Base-by-base conservation (phyloP, 306 rosid genomes). In the Styphnolobium japonicum region DNA sequence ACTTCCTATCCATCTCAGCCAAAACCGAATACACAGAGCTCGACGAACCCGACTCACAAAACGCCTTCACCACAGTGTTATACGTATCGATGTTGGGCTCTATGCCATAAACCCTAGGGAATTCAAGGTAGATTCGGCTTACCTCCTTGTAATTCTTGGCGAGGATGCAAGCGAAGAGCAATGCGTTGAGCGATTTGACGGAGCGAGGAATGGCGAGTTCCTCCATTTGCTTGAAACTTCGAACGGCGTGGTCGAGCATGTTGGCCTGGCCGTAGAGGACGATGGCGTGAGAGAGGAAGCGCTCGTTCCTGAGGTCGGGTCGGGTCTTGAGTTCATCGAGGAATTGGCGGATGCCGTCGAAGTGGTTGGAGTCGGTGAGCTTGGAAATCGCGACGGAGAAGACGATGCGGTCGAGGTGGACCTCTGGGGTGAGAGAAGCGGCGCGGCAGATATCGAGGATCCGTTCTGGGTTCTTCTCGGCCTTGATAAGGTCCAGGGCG, bases 201-300 rank as follows among this genome's bases (percentile, higher is more conserved):
- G 93, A 71, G 6, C 81, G 93, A 67, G 49, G 61, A 27, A 90
- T 14, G 10, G 82, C 63, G 62, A 89, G 52, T 16, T 87, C 88
- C 0, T 53, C 79, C 75, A 85, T 85, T 58, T 66, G 62, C 51
- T 74, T 57, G 75, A 94, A 94, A 51, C 90, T 87, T 8, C 75
- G 77, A 52, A 89, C 4, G 2, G 97, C 93, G 68, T 91, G 87
- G 58, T 85, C 83, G 29, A 86, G 65, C 97, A 94, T 91, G 7
- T 86, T 83, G 4, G 97, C 97, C 63, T 86, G 97, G 33, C 98
- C 98, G 46, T 88, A 94, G 36, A 94, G 93, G 29, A 88, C 82
- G 21, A 92, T 90, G 34, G 88, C 89, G 40, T 89, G 97, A 4
- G 89, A 81, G 12, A 82, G 80, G 46, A 87, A 90, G 0, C 97